phyloP scores from a whole-genome alignment of 352 stramenopile genomes.

The Pilasporangium apinafurcum region DNA sequence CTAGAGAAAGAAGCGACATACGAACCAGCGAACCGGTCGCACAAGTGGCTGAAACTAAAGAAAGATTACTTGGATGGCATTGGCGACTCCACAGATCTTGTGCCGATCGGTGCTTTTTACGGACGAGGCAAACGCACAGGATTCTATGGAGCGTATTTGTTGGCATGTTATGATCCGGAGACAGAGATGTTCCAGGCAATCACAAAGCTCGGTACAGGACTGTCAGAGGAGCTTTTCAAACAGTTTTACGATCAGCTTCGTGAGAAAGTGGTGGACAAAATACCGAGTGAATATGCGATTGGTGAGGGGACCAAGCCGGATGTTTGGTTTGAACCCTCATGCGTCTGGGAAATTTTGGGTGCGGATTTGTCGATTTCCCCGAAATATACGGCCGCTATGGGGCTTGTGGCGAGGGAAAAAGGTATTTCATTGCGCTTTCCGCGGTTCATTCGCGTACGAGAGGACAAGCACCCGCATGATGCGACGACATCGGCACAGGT shows the following conservation, averaged over 20 bases:
- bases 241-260: slow-evolving; percentile 82
- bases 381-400: slow-evolving; percentile 95
- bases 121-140: slow-evolving; percentile 95
- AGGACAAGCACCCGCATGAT: slow-evolving; percentile 96
- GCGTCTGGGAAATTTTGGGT: slow-evolving; percentile 98
- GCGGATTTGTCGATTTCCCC: slow-evolving; percentile 98
- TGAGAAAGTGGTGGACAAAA: slow-evolving; percentile 74
- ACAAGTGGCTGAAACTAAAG: slow-evolving; percentile 99
- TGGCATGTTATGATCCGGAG: slow-evolving; percentile 98
- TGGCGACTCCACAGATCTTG: slow-evolving; percentile 97
- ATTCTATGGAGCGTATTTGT: slow-evolving; percentile 97
- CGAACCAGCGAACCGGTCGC: slow-evolving; percentile 94
- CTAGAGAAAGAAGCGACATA: slow-evolving; percentile 96
- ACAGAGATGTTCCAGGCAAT: slow-evolving; percentile 98
- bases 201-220: slow-evolving; percentile 98
- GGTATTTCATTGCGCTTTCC: slow-evolving; percentile 99
- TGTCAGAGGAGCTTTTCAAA: slow-evolving; percentile 98
- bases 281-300: slow-evolving; percentile 91
- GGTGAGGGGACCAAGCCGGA: slow-evolving; percentile 86
- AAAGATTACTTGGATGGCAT: slow-evolving; percentile 99
- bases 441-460: slow-evolving; percentile 95
- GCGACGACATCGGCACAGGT: slow-evolving; percentile 97
- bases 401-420: slow-evolving; percentile 85
- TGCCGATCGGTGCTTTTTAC: slow-evolving; percentile 98
- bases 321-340: slow-evolving; percentile 94